Evolutionary conservation across 1,139 yeast genomes (phyloP).

Genomic region (Diutina sp.): DNA sequence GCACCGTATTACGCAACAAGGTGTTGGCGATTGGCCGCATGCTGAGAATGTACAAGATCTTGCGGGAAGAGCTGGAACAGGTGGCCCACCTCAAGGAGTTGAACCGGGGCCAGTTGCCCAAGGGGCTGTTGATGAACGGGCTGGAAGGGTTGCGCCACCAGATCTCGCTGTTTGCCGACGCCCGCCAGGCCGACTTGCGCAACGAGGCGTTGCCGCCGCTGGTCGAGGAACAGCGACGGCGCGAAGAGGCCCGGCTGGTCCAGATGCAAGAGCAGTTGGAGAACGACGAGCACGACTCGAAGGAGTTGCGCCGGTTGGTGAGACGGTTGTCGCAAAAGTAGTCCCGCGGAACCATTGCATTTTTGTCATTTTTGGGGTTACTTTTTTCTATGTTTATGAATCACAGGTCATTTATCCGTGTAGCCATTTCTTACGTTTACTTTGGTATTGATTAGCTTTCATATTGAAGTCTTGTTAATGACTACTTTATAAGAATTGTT

Average conservation of each 20-base stretch:
- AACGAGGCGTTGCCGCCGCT: constrained; percentile 92
- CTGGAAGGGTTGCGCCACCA: constrained; percentile 66
- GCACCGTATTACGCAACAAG: constrained; percentile 68
- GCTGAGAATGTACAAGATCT: constrained; percentile 82
- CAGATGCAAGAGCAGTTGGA: constrained; percentile 30
- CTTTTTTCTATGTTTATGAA: not conserved
- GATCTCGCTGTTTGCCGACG: constrained; percentile 71
- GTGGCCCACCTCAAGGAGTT: constrained; percentile 69
- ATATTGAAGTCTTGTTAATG: not conserved
- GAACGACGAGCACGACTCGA: constrained; percentile 16
- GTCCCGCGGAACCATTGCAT: not conserved
- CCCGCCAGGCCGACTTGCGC: constrained; percentile 63
- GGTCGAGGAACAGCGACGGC: constrained; percentile 37
- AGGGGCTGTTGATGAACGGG: constrained; percentile 80
- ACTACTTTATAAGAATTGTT: too few relatives aligned
- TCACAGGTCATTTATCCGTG: too few relatives aligned
- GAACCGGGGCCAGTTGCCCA: constrained; percentile 59
- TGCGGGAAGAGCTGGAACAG: constrained; percentile 82
- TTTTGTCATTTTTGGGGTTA: not conserved
- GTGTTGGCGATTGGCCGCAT: constrained; percentile 91
- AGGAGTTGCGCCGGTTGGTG: constrained; percentile 28
- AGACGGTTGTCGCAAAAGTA: constrained; percentile 19
- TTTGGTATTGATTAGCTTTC: not conserved
- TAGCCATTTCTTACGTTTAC: not conserved
- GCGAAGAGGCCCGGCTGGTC: constrained; percentile 32